Evolutionary conservation across 2,329 filamentous ascomycete species (phyloP), one percentile per base, ranked within the genome.

Genomic region (Gaeumannomyces sp.): DNA sequence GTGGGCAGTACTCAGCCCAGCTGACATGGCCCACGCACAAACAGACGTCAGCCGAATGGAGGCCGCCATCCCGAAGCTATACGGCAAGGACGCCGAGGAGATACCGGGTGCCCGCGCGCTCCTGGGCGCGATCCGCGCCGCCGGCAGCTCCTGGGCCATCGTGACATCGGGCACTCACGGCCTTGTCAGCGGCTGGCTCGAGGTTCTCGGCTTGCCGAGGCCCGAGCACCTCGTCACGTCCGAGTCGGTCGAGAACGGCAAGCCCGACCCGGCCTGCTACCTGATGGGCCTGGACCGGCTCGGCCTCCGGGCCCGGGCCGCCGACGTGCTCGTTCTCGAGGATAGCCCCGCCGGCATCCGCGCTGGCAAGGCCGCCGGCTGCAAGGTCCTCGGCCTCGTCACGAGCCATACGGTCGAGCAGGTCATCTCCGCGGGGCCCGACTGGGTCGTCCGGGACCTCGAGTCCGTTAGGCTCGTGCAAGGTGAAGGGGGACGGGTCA

Each of bases 301-400:
- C 22, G 81, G 81, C 0, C 75, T 87, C 27, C 73, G 80, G 27
- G 80, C 78, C 45, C 73, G 73, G 19, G 76, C 78, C 33, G 82
- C 77, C 64, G 76, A 79, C 38, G 77, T 94, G 59, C 80, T 97
- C 64, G 93, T 97, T 61, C 79, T 97, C 53, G 93, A 97, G 78
- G 93, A 97, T 78, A 91, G 91, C 65, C 93, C 93, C 6, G 91
- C 92, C 10, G 93, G 93, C 6, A 91, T 97, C 72, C 82, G 79
- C 68, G 87, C 93, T 33, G 93, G 93, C 61, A 96, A 93, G 77
- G 91, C 86, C 0, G 93, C 93, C 13, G 93, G 92, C 2, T 97
- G 90, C 79, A 88, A 85, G 73, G 93, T 97, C 16, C 78, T 96
- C 60, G 93, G 88, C n/a, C 78, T 97, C 64, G 86, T 90, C 64